Percentiles rank a stretch among this genome's conserved stretches.
phyloP scores from a whole-genome alignment of 768 basidiomycete species.

The Boletus rufocinnamomeus region DNA sequence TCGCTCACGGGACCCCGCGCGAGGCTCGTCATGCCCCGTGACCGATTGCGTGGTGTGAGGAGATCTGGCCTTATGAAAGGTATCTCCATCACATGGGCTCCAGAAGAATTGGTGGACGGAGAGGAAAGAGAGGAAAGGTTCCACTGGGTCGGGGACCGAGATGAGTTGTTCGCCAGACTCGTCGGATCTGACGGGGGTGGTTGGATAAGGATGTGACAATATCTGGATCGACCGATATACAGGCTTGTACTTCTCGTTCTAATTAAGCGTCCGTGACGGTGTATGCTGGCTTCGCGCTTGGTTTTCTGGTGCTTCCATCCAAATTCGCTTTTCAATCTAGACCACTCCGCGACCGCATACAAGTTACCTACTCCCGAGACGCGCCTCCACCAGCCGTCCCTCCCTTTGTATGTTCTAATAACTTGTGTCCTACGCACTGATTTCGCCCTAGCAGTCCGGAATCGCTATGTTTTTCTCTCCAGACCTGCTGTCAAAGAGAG shows the following conservation, averaged over 20 bases:
- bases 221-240: constrained; percentile 10
- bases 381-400: background rate
- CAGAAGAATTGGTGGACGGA: constrained; percentile 27
- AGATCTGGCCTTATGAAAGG: constrained; percentile 57
- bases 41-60: constrained; percentile 55
- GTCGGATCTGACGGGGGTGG: constrained; percentile 50
- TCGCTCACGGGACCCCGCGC: constrained; percentile 49
- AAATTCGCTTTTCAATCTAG: background rate
- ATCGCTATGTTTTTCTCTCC: constrained; percentile 80
- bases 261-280: constrained; percentile 11
- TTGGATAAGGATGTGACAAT: constrained; percentile 49
- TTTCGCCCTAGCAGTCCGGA: background rate
- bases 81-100: constrained; percentile 48
- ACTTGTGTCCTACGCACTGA: constrained; percentile 1
- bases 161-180: constrained; percentile 67
- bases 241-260: constrained; percentile 10
- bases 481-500: constrained; percentile 76
- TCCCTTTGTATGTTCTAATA: constrained; percentile 9
- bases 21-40: constrained; percentile 47
- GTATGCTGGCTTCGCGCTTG: constrained; percentile 25
- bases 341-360: constrained; percentile 6
- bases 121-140: constrained; percentile 55
- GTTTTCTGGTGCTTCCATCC: constrained; percentile 18
- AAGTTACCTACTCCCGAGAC: constrained; percentile 1
- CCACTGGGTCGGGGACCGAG: constrained; percentile 58